Percentiles rank a stretch among this genome's conserved stretches.
These are phyloP conservation scores for Dorcoceras hygrometricum DNA, from an alignment of 257 asterid species.

Conservation along the genomic window DNA sequence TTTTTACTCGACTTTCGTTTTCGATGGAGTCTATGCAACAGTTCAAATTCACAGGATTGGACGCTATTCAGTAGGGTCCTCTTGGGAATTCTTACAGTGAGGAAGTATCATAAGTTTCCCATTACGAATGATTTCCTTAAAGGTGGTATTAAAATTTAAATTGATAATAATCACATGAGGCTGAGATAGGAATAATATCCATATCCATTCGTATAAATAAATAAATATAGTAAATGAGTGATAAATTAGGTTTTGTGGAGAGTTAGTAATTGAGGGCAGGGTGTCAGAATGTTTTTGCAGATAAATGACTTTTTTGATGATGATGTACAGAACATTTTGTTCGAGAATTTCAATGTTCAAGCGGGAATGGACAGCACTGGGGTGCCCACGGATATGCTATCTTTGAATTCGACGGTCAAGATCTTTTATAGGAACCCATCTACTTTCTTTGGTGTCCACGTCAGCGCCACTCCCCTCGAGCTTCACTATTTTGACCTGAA, in stretches of 20 bases:
- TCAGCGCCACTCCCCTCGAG: constrained; percentile 68
- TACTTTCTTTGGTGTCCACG: constrained; percentile 85
- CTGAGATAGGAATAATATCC: too few relatives aligned
- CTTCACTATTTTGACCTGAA: constrained; percentile 64
- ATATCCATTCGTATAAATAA: too few relatives aligned
- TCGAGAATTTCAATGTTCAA: constrained; percentile 75
- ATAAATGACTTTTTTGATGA: background rate
- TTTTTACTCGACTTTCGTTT: background rate
- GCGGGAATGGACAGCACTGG: constrained; percentile 87
- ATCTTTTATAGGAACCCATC: constrained; percentile 72
- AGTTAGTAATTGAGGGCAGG: too few relatives aligned
- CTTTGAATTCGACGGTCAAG: constrained; percentile 81
- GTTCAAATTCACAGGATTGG: background rate
- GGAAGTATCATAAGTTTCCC: too few relatives aligned
- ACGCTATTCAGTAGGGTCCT: background rate
- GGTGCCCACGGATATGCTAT: constrained; percentile 89
- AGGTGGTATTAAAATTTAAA: too few relatives aligned
- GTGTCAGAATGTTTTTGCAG: constrained; percentile 31
- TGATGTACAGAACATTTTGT: constrained; percentile 52
- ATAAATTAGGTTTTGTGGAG: too few relatives aligned
- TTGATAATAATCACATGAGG: too few relatives aligned
- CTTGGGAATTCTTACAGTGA: too few relatives aligned
- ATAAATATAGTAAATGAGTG: too few relatives aligned
- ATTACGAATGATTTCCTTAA: too few relatives aligned
- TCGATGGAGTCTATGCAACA: constrained; percentile 13